Base-by-base conservation (phyloP, 1,139 yeast species). In the Candida tetrigidarum region DNA sequence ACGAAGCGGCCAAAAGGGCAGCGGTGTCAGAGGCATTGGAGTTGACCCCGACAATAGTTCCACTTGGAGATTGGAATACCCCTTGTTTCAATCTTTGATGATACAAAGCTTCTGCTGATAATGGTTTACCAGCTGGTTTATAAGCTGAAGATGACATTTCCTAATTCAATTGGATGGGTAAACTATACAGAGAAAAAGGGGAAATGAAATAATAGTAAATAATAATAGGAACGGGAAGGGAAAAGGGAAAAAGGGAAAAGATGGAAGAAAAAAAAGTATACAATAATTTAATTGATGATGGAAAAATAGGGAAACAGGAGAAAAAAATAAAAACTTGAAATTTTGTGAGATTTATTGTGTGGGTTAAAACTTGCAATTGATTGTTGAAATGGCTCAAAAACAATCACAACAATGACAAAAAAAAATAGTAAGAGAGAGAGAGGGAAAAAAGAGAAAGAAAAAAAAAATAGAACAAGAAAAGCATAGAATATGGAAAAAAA, bases 61-160 rank as follows among this genome's bases (percentile, higher is more conserved):
- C 74, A 10, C 88, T 83, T 2, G 97, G 97, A 45, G 82, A 74
- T 52, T 79, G 77, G 66, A 76, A 89, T 42, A 84, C 74, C 33
- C 96, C 96, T 58, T 84, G 86, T 58, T 80, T 86, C 60, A 85
- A 67, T 58, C 85, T 85, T 51, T 90, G 92, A 55, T 83, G 85
- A 67, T 88, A 89, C 45, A 84, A 65, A 3, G 96, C 96, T 60
- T 84, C 88, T 52, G 79, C 81, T 37, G 89, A 82, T 50, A 86
- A 71, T 12, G 89, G 90, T 57, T 81, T 81, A 15, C 89, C 91
- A 51, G 80, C 74, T 44, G 80, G 71, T 64, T 84, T 89, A 61
- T 86, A 86, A 41, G 80, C 83, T 12, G 82, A 73, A 45, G 66
- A 64, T 39, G 74, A 65, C 75, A 70, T 69, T 3, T 15, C 19